Evolutionary conservation across 768 basidiomycete genomes (phyloP).

Genomic region (Guyanaporus albipodus): DNA sequence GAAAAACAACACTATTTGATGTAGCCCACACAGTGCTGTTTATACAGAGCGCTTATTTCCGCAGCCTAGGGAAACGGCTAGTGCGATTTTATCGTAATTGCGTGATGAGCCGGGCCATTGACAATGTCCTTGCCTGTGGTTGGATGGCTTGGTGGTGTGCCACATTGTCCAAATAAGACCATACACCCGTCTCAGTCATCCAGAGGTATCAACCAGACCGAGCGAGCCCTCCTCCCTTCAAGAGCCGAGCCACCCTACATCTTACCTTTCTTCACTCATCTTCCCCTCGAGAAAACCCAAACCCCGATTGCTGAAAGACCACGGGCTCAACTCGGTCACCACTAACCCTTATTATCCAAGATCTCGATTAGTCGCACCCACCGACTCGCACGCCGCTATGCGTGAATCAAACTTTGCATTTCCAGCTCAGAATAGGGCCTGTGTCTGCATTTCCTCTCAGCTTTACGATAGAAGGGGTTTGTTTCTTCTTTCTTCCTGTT

Average conservation of each 20-base stretch:
- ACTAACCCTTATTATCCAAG: conserved; percentile 4
- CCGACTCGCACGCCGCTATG: conserved; percentile 46
- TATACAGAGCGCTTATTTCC: too few species aligned
- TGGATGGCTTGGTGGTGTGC: too few species aligned
- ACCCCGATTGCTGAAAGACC: not conserved
- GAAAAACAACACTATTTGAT: too few species aligned
- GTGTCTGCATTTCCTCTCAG: conserved; percentile 90
- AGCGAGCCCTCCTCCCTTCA: conserved; percentile 13
- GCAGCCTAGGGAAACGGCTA: not conserved
- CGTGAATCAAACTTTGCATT: conserved; percentile 95
- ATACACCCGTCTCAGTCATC: conserved; percentile 32
- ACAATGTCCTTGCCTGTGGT: too few species aligned
- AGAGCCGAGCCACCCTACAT: conserved; percentile 13
- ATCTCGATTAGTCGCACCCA: conserved; percentile 17
- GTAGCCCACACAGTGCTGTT: too few species aligned
- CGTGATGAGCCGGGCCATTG: not conserved
- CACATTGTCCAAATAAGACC: conserved; percentile 30
- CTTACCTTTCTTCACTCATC: conserved; percentile 10
- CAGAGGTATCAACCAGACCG: conserved; percentile 27
- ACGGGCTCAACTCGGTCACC: not conserved
- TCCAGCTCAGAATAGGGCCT: conserved; percentile 92
- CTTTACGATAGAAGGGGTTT: conserved; percentile 91
- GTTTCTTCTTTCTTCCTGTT: conserved; percentile 22
- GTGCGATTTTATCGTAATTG: conserved; percentile 2
- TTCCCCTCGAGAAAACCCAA: not conserved